These are phyloP conservation scores for Eremothecium coryli DNA, from an alignment of 1,139 yeast species.

Conservation along the genomic window DNA sequence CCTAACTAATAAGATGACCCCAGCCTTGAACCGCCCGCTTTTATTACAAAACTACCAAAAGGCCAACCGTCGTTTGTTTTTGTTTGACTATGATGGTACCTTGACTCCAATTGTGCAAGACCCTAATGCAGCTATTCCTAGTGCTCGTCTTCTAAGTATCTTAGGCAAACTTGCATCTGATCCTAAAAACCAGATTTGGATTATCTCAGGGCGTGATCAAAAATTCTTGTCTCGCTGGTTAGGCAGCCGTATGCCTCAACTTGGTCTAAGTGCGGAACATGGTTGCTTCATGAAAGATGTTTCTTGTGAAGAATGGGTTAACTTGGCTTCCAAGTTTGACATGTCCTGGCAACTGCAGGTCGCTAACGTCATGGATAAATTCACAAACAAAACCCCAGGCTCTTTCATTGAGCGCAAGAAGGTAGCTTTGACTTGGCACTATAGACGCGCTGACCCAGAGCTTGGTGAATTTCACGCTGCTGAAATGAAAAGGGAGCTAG, in stretches of 20 bases:
- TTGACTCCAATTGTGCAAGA: constrained; percentile 90
- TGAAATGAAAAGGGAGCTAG: constrained; percentile 57
- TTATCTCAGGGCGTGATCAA: constrained; percentile 93
- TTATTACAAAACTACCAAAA: constrained; percentile 49
- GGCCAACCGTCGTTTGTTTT: constrained; percentile 63
- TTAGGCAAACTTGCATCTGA: constrained; percentile 58
- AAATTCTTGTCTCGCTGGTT: constrained; percentile 82
- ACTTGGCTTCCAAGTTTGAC: constrained; percentile 72
- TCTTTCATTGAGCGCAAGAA: constrained; percentile 78
- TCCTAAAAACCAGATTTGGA: constrained; percentile 84
- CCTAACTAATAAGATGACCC: constrained; percentile 46
- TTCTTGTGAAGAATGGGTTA: constrained; percentile 59
- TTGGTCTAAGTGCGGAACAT: constrained; percentile 93
- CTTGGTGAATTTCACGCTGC: constrained; percentile 81
- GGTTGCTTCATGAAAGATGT: constrained; percentile 87
- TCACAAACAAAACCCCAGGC: constrained; percentile 87
- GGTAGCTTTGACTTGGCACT: constrained; percentile 97
- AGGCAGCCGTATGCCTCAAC: constrained; percentile 48
- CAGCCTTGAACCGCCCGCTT: constrained; percentile 70
- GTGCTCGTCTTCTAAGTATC: constrained; percentile 55
- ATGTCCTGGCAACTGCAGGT: constrained; percentile 92
- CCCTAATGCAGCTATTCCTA: constrained; percentile 98
- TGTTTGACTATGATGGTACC: constrained; percentile 97
- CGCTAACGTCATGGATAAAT: constrained; percentile 58
- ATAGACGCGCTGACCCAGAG: constrained; percentile 88